Percentiles rank a stretch among this genome's conserved stretches.
These are phyloP conservation scores for Roridomyces roridus DNA, from an alignment of 768 basidiomycete genomes.

Conservation along the genomic window DNA sequence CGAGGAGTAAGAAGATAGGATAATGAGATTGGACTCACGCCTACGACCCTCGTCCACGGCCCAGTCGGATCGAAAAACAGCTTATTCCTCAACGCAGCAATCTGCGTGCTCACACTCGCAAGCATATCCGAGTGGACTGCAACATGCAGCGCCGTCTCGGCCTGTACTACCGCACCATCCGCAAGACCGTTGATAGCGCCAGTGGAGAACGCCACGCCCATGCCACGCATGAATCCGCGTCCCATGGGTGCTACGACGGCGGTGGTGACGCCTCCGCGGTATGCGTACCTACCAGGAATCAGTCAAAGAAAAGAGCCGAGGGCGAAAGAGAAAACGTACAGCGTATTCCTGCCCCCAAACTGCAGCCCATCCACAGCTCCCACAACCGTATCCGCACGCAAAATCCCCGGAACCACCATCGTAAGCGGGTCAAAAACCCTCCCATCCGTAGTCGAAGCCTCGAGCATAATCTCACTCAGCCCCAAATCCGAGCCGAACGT, in stretches of 20 bases:
- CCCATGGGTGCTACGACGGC: constrained; percentile 67
- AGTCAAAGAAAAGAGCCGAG: constrained; percentile 19
- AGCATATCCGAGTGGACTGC: constrained; percentile 39
- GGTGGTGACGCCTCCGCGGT: constrained; percentile 75
- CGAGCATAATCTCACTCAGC: constrained; percentile 68
- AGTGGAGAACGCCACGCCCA: constrained; percentile 66
- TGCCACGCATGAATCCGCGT: constrained; percentile 62
- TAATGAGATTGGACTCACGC: constrained; percentile 15
- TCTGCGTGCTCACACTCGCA: constrained; percentile 67
- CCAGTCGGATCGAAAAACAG: constrained; percentile 41
- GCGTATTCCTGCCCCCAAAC: constrained; percentile 56
- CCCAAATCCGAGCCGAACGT: constrained; percentile 71
- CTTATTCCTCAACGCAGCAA: constrained; percentile 57
- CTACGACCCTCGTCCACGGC: constrained; percentile 46
- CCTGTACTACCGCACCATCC: constrained; percentile 67
- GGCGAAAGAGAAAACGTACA: constrained; percentile 44
- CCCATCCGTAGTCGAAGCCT: constrained; percentile 74
- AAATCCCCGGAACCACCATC: constrained; percentile 36
- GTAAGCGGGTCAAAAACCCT: constrained; percentile 57
- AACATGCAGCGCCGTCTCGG: constrained; percentile 70
- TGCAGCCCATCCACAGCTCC: constrained; percentile 70
- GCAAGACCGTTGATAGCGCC: constrained; percentile 65
- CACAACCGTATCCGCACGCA: constrained; percentile 48
- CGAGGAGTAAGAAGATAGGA: constrained; percentile 39
- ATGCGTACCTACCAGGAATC: constrained; percentile 60